phyloP scores from a whole-genome alignment of 805 yeast genomes.

The Lipomyces starkeyi region DNA sequence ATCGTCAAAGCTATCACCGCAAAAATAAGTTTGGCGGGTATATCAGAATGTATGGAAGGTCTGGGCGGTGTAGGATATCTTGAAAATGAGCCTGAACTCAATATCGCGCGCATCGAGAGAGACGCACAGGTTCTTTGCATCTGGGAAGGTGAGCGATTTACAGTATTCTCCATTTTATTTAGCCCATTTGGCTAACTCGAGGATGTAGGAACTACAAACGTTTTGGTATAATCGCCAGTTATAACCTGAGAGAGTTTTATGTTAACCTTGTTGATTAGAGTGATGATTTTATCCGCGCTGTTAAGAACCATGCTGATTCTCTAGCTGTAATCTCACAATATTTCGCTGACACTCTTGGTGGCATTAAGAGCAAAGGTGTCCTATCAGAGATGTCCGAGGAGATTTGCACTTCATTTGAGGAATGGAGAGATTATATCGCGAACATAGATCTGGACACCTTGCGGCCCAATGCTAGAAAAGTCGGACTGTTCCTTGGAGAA shows the following conservation, averaged over 20 bases:
- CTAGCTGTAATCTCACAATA: not conserved
- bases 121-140: constrained; percentile 45
- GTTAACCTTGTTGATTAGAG: constrained; percentile 13
- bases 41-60: constrained; percentile 47
- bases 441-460: constrained; percentile 10
- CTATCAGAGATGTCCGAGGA: not conserved
- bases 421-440: constrained; percentile 17
- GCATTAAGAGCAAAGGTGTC: no score
- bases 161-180: not conserved
- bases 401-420: not conserved
- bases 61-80: constrained; percentile 46
- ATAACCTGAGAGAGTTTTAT: not conserved
- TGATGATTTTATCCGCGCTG: constrained; percentile 40
- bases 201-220: constrained; percentile 42
- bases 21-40: constrained; percentile 41
- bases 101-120: constrained; percentile 42
- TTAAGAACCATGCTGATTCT: constrained; percentile 8
- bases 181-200: no score
- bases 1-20: constrained; percentile 41
- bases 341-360: not conserved
- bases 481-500: constrained; percentile 24
- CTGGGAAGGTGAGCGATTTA: constrained; percentile 43
- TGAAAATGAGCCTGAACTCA: constrained; percentile 44
- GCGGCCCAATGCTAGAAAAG: constrained; percentile 23
- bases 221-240: constrained; percentile 30